A percentile compares a stretch with the other conserved stretches of the same genome.
Conservation (phyloP, 441 rosid genomes). For the Pelargonium australe region DNA sequence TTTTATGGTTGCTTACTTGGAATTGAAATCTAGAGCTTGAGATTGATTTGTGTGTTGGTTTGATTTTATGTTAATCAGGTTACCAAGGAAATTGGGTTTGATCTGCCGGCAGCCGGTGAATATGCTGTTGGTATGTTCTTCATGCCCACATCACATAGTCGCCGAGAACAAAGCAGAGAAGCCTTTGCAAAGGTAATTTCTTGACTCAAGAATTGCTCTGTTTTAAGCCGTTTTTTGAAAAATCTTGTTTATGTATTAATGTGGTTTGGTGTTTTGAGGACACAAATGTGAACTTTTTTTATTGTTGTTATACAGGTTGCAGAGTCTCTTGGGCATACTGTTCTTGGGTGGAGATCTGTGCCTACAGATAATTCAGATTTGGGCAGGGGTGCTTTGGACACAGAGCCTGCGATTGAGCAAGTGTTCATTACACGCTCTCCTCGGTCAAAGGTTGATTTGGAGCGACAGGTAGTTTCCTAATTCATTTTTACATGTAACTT, state of each 20-base stretch:
- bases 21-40: not conserved
- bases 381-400: slow-evolving; percentile 82
- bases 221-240: no score
- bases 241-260: no score
- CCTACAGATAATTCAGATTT: slow-evolving; percentile 84
- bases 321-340: slow-evolving; percentile 90
- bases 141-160: slow-evolving; percentile 67
- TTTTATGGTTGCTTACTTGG: not conserved
- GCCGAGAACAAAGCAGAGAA: slow-evolving; percentile 79
- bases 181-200: slow-evolving; percentile 59
- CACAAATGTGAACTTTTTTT: not conserved
- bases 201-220: no score
- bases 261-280: slow-evolving; percentile 1
- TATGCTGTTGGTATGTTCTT: slow-evolving; percentile 99
- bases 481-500: not conserved
- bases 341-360: slow-evolving; percentile 92
- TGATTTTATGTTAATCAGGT: slow-evolving; percentile 34
- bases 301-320: slow-evolving; percentile 53
- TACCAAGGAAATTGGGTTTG: slow-evolving; percentile 64
- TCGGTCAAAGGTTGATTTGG: slow-evolving; percentile 75
- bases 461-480: slow-evolving; percentile 71
- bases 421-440: slow-evolving; percentile 77
- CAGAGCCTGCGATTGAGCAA: slow-evolving; percentile 94
- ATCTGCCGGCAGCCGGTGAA: slow-evolving; percentile 69
- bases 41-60: slow-evolving; percentile 10